These are phyloP conservation scores for Acarospora socialis DNA, from an alignment of 2,329 filamentous ascomycete genomes.

Conservation along the genomic window DNA sequence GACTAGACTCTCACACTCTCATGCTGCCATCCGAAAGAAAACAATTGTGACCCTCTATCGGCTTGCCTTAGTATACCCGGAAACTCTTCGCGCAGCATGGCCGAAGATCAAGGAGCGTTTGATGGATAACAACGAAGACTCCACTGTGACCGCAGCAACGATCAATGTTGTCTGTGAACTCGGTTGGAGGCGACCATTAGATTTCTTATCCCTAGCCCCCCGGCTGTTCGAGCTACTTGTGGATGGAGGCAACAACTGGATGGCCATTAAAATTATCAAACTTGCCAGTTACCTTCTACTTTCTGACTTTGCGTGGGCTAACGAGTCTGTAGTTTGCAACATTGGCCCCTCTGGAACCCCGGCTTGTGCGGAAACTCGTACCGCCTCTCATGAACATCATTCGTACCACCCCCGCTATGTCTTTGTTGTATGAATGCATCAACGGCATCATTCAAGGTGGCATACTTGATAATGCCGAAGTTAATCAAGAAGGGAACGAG, in stretches of 20 bases:
- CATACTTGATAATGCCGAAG: constrained; percentile 71
- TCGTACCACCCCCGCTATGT: constrained; percentile 91
- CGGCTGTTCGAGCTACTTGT: constrained; percentile 85
- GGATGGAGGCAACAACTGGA: constrained; percentile 94
- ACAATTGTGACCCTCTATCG: constrained; percentile 89
- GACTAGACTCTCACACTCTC: constrained; percentile 73
- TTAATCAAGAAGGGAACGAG: constrained; percentile 70
- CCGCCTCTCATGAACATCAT: constrained; percentile 88
- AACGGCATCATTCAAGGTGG: constrained; percentile 96
- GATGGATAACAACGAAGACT: constrained; percentile 78
- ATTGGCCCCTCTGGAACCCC: constrained; percentile 79
- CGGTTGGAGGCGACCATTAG: constrained; percentile 82
- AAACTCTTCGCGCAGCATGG: constrained; percentile 84
- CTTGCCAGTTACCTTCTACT: constrained; percentile 42
- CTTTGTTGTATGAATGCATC: constrained; percentile 94
- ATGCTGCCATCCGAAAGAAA: constrained; percentile 82
- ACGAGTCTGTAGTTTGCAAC: constrained; percentile 62
- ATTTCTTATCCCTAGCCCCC: constrained; percentile 84
- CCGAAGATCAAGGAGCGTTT: constrained; percentile 92
- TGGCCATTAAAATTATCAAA: constrained; percentile 99
- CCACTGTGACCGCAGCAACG: constrained; percentile 87
- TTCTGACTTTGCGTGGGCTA: constrained; percentile 8
- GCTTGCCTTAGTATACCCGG: constrained; percentile 88
- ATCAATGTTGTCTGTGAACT: constrained; percentile 95
- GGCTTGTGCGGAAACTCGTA: constrained; percentile 78